Percentiles rank a stretch among this genome's conserved stretches.
Evolutionary conservation across 345 rosid genomes (phyloP).

Genomic region (Salix purpurea): DNA sequence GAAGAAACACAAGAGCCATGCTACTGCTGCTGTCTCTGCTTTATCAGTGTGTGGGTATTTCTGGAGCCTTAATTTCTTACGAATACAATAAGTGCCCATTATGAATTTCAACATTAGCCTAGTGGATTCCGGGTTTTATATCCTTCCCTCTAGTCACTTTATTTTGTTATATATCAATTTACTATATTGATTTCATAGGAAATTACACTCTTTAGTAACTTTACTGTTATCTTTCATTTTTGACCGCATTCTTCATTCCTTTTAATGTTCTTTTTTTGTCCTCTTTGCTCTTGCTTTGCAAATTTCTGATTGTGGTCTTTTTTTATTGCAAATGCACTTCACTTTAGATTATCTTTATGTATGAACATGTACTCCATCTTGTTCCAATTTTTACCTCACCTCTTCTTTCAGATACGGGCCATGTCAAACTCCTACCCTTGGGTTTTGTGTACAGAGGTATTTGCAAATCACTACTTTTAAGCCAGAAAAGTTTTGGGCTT

Average conservation of each 20-base stretch:
- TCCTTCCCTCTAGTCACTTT: not conserved
- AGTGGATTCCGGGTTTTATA: not conserved
- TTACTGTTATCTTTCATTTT: not conserved
- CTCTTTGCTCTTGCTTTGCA: not conserved
- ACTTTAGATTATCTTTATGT: not conserved
- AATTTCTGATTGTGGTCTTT: not conserved
- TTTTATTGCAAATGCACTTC: not conserved
- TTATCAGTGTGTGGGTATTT: not conserved
- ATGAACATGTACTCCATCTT: not conserved
- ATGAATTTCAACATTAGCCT: not conserved
- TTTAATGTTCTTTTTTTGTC: not conserved
- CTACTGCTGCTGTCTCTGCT: not conserved
- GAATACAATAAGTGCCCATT: no score
- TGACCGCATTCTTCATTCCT: not conserved
- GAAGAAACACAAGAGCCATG: not conserved
- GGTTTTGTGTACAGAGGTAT: conserved; percentile 90
- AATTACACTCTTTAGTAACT: not conserved
- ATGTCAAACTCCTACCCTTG: conserved; percentile 96
- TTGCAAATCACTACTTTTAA: conserved; percentile 84
- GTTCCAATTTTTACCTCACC: conserved; percentile 8
- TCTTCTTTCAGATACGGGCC: conserved; percentile 83
- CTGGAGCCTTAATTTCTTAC: not conserved
- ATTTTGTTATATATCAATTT: not conserved
- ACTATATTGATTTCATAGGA: not conserved
- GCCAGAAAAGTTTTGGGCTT: conserved; percentile 81